A percentile compares a stretch with the other conserved stretches of the same genome.
Evolutionary conservation across 306 rosid species (phyloP).

Genomic region (Vigna hirtella): DNA sequence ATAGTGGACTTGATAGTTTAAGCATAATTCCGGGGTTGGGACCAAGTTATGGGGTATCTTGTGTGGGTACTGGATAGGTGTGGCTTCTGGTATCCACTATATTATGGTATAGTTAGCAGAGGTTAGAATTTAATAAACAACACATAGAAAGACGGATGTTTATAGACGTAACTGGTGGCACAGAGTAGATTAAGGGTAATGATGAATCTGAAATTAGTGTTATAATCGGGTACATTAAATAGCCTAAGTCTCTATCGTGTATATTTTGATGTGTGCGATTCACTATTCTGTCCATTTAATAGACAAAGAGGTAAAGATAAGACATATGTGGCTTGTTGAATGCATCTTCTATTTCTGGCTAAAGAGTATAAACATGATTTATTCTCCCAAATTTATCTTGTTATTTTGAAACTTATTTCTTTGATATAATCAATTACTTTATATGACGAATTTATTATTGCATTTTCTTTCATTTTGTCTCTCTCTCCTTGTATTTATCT

Average conservation of each 20-base stretch:
- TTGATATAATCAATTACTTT: conserved; percentile 2
- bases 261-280: background rate
- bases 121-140: background rate
- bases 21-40: background rate
- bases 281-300: conserved; percentile 17
- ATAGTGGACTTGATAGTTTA: conserved; percentile 4
- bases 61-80: background rate
- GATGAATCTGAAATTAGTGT: conserved; percentile 28
- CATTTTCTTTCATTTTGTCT: background rate
- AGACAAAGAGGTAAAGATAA: conserved; percentile 2
- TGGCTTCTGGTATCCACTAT: conserved; percentile 18
- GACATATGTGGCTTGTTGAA: conserved; percentile 8
- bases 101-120: conserved; percentile 1
- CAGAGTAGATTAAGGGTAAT: background rate
- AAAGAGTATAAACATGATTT: background rate
- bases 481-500: conserved; percentile 16
- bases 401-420: conserved; percentile 6
- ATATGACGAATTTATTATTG: background rate
- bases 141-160: background rate
- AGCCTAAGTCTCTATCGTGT: conserved; percentile 12
- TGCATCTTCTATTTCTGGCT: conserved; percentile 21
- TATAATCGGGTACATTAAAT: background rate
- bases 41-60: conserved; percentile 5
- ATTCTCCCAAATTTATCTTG: background rate
- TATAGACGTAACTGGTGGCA: conserved; percentile 6